These are phyloP conservation scores for Hymenoscyphus albidus DNA, from an alignment of 2,329 filamentous ascomycete genomes.

Conservation along the genomic window DNA sequence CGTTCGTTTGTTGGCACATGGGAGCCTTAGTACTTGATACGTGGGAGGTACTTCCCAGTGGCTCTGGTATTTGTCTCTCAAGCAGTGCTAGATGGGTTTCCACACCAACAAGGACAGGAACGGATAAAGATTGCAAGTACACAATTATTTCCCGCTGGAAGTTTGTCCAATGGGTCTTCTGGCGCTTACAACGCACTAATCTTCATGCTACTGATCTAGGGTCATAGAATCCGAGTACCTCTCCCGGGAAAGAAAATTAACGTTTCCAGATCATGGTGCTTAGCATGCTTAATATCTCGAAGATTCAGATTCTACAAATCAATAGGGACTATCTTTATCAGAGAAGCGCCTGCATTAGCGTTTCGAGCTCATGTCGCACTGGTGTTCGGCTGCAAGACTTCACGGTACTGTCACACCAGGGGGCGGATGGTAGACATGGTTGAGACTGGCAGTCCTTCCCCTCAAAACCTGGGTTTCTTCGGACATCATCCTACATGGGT, in stretches of 20 bases:
- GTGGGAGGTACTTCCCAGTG: neutral
- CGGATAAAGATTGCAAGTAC: neutral
- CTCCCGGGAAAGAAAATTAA: neutral
- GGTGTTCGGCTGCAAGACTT: neutral
- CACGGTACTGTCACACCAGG: slow-evolving; percentile 4
- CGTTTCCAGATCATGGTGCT: neutral
- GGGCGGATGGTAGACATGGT: slow-evolving; percentile 2
- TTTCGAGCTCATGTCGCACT: neutral
- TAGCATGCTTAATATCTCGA: neutral
- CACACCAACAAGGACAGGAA: neutral
- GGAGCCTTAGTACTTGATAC: neutral
- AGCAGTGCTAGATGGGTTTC: neutral
- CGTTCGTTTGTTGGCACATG: neutral
- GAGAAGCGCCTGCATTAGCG: neutral
- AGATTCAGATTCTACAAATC: neutral
- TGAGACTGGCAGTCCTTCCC: neutral
- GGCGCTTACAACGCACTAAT: too few relatives aligned
- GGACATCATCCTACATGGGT: neutral
- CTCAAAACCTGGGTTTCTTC: slow-evolving; percentile 2
- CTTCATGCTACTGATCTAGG: too few relatives aligned
- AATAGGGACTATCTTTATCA: neutral
- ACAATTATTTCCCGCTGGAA: neutral
- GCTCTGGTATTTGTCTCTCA: neutral
- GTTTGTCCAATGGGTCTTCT: neutral
- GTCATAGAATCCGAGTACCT: too few relatives aligned